A percentile compares a stretch with the other conserved stretches of the same genome.
These are phyloP conservation scores for Chlamydomonas incerta DNA, from an alignment of 139 green algal genomes.

Conservation along the genomic window DNA sequence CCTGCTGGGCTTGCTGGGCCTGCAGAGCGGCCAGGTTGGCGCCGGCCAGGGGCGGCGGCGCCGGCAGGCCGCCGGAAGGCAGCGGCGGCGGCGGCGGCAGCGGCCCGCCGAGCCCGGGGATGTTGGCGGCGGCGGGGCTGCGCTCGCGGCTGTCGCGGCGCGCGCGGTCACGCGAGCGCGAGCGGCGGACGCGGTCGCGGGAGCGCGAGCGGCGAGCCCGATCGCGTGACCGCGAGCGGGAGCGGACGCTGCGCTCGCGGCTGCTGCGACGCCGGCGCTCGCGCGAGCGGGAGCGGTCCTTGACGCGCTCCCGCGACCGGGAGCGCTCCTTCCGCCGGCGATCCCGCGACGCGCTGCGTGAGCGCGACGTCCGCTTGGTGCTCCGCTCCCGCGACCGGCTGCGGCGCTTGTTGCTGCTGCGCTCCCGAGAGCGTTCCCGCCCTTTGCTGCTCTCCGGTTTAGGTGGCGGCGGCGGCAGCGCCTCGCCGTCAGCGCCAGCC, in stretches of 20 bases:
- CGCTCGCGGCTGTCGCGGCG: conserved; percentile 12
- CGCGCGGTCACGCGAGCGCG: not conserved
- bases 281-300: conserved; percentile 33
- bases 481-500: not conserved
- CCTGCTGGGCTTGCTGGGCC: conserved; percentile 36
- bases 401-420: not conserved
- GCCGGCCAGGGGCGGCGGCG: not conserved
- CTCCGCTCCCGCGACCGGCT: conserved; percentile 25
- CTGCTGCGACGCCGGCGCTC: conserved; percentile 29
- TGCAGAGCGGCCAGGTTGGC: conserved; percentile 11
- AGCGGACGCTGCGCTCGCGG: conserved; percentile 18
- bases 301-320: conserved; percentile 12
- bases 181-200: conserved; percentile 1
- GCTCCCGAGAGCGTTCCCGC: conserved; percentile 18
- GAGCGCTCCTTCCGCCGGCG: conserved; percentile 28
- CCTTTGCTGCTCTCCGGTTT: conserved; percentile 1
- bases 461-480: conserved; percentile 18
- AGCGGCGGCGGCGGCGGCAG: conserved; percentile 17
- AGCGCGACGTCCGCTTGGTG: conserved; percentile 12
- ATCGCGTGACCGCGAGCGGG: conserved; percentile 22
- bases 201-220: conserved; percentile 4
- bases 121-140: not conserved
- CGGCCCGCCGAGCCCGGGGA: conserved; percentile 25
- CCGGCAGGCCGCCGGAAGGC: not conserved
- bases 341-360: conserved; percentile 22